Evolutionary conservation across 257 asterid genomes (phyloP), one percentile per base, ranked within the genome.

Genomic region (Anisodus tanguticus): DNA sequence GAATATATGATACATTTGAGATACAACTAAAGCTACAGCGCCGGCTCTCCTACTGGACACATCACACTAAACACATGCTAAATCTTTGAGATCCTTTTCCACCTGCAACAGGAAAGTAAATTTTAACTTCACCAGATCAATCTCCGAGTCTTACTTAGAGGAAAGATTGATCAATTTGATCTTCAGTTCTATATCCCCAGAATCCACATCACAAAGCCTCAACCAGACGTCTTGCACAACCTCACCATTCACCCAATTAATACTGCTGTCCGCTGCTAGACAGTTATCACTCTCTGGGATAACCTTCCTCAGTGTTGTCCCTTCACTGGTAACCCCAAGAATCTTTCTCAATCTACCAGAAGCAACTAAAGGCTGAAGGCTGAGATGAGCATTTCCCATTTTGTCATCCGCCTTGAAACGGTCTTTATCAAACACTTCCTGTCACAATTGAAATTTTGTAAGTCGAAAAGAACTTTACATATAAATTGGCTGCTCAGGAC

Each of bases 401-500:
- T 90, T 87, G 84, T 88, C 91, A 57, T 90, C 93, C 4, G 91
- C 89, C 86, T 87, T 90, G 88, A 90, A 90, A 47, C 82, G 87
- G 72, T 90, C 93, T 82, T 84, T 90, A 82, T 90, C 93, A 66
- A 90, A 90, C 74, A 90, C 93, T 86, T 88, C 88, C 93, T 90
- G 81, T 69, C 26, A 82, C 83, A 79, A 79, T 82, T 45, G 54
- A 72, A 72, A 47, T 19, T 72, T 47, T 59, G 47, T 12, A 47
- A 72, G 41, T 35, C 47, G 39, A 47, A 72, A 9, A 22, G 3
- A 72, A 47, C 59, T 2, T 45, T 10, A 19, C 13, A 15, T 10
- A 72, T 45, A 19, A 31, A 31, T 31, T 31, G 41, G 80, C 41
- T 72, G 26, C 58, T 72, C 41, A 45, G 58, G 80, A 47, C 66